Conservation (phyloP, 306 rosid species). For the Cicer yamashitae region DNA sequence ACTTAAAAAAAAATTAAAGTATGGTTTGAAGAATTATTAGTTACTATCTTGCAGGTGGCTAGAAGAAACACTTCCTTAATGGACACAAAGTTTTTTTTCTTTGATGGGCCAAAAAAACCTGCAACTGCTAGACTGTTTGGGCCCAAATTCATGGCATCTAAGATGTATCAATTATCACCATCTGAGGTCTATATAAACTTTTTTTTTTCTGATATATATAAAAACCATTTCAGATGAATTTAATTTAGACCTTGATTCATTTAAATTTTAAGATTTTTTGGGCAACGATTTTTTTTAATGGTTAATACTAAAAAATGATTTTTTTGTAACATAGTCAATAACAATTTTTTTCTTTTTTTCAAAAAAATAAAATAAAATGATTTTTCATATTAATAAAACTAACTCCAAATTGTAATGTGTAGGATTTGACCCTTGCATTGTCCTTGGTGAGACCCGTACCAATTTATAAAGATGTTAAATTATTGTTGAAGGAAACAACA, state of each 20-base stretch:
- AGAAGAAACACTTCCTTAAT: not conserved
- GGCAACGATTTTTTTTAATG: not conserved
- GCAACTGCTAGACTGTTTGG: conserved; percentile 36
- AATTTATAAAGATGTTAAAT: not conserved
- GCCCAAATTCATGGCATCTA: conserved; percentile 38
- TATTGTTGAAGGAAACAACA: conserved; percentile 30
- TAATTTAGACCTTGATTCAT: not conserved
- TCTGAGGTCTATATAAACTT: conserved; percentile 23
- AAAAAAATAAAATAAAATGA: not conserved
- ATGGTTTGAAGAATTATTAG: no score
- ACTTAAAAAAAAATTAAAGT: no score
- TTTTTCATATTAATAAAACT: not conserved
- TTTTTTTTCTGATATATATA: no score
- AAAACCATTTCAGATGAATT: not conserved
- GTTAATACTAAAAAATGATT: not conserved
- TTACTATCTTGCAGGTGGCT: not conserved
- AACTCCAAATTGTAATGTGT: not conserved
- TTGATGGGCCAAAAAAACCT: conserved; percentile 42
- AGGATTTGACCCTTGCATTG: conserved; percentile 52
- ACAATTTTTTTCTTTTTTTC: no score
- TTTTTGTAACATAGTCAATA: no score
- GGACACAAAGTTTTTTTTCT: conserved; percentile 29
- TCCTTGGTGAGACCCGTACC: conserved; percentile 42
- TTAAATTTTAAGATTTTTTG: not conserved
- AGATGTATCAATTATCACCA: conserved; percentile 36